phyloP scores from a whole-genome alignment of 2,329 filamentous ascomycete species.

The Cyphellophora europaea region DNA sequence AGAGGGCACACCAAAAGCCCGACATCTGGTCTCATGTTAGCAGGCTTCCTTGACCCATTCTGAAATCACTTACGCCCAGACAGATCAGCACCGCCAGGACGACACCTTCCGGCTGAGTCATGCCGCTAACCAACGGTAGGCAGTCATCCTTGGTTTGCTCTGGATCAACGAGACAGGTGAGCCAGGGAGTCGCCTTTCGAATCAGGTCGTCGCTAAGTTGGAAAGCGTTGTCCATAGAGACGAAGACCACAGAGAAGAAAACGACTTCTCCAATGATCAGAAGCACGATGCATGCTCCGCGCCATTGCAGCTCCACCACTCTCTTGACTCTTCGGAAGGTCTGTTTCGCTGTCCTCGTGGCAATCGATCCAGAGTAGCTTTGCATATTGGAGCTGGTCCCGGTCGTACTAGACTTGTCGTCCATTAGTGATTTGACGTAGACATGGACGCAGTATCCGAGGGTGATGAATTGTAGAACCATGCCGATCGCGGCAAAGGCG shows the following conservation, averaged over 20 bases:
- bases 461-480: constrained; percentile 74
- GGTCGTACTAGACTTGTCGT: constrained; percentile 56
- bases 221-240: constrained; percentile 71
- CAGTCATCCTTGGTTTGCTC: constrained; percentile 59
- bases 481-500: constrained; percentile 64
- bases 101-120: constrained; percentile 67
- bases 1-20: constrained; percentile 73
- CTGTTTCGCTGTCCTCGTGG: constrained; percentile 73
- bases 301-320: constrained; percentile 87
- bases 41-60: too few species aligned
- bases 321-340: constrained; percentile 79
- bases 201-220: constrained; percentile 46
- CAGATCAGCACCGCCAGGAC: constrained; percentile 75
- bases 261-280: constrained; percentile 87
- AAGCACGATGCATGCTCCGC: constrained; percentile 79
- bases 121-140: constrained; percentile 44
- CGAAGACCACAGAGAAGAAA: constrained; percentile 87
- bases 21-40: constrained; percentile 50
- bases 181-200: constrained; percentile 53
- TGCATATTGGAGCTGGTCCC: constrained; percentile 55
- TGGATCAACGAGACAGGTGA: constrained; percentile 56
- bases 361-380: constrained; percentile 65
- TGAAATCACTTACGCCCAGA: constrained; percentile 56
- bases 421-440: constrained; percentile 74
- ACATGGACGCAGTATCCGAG: constrained; percentile 91